phyloP scores from a whole-genome alignment of 2,329 filamentous ascomycete species.

The Spiromastix sp. region DNA sequence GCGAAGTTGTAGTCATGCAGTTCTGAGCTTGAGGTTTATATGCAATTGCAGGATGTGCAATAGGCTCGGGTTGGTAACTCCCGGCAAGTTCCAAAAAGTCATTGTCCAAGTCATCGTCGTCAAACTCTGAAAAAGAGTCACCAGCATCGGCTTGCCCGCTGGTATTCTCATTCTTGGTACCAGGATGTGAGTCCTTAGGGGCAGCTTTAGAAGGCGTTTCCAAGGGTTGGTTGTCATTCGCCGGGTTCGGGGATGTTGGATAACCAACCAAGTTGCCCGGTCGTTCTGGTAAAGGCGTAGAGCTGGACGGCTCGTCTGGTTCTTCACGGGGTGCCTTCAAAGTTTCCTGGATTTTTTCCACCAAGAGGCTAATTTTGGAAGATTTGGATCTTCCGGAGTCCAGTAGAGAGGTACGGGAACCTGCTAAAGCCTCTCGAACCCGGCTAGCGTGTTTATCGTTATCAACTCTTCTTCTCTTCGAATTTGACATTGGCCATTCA shows the following conservation, averaged over 20 bases:
- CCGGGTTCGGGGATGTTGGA: slow-evolving; percentile 20
- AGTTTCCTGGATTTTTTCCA: slow-evolving; percentile 54
- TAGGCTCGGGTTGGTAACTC: not conserved
- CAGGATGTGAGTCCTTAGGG: not conserved
- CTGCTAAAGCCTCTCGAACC: slow-evolving; percentile 36
- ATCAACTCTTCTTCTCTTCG: slow-evolving; percentile 55
- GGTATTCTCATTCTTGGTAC: not conserved
- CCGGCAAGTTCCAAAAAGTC: slow-evolving; percentile 30
- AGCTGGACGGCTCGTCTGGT: slow-evolving; percentile 28
- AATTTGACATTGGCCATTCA: slow-evolving; percentile 52
- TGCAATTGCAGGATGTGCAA: no score
- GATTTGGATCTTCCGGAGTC: slow-evolving; percentile 28
- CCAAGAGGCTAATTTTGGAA: slow-evolving; percentile 45
- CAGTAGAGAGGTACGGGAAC: slow-evolving; percentile 27
- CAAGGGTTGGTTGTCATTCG: slow-evolving; percentile 5
- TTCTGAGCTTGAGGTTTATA: no score
- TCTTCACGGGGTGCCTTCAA: slow-evolving; percentile 21
- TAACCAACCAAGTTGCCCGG: slow-evolving; percentile 21
- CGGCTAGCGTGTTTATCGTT: slow-evolving; percentile 32
- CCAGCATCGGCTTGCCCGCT: slow-evolving; percentile 1
- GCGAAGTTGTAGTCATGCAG: no score
- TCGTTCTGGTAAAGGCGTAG: slow-evolving; percentile 32
- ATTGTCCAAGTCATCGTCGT: slow-evolving; percentile 37
- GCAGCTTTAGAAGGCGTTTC: slow-evolving; percentile 18
- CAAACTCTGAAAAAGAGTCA: slow-evolving; percentile 34